Evolutionary conservation across 495 filamentous ascomycete species (phyloP).

Genomic region (Talaromyces trachyspermus): DNA sequence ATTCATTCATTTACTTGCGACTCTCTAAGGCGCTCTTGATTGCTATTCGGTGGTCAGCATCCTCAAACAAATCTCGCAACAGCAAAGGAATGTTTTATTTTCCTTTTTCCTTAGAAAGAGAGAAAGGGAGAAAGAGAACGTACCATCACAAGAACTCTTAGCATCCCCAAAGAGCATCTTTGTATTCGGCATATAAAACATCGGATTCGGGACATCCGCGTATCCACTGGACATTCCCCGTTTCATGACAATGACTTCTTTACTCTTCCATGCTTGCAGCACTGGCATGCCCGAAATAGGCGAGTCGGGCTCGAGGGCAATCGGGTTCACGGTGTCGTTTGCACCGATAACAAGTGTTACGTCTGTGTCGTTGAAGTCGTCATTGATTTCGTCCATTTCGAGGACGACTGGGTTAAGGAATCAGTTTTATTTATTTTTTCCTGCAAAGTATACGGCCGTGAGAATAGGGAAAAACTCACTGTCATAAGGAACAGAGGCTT

Average conservation of each 20-base stretch:
- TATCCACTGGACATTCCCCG: slow-evolving; percentile 75
- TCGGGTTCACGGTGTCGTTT: slow-evolving; percentile 82
- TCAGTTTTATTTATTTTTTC: slow-evolving; percentile 13
- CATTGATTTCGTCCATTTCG: slow-evolving; percentile 89
- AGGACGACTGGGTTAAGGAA: slow-evolving; percentile 46
- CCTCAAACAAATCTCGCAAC: too few relatives aligned
- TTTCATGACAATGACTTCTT: slow-evolving; percentile 85
- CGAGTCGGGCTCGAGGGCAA: slow-evolving; percentile 69
- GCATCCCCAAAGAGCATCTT: slow-evolving; percentile 85
- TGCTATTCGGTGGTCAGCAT: neutral
- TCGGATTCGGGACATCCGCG: slow-evolving; percentile 77
- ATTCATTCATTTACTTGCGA: too few relatives aligned
- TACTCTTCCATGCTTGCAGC: slow-evolving; percentile 81
- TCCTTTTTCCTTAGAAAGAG: too few relatives aligned
- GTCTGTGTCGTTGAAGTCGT: slow-evolving; percentile 74
- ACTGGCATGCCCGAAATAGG: slow-evolving; percentile 82
- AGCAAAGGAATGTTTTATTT: too few relatives aligned
- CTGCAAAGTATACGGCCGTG: too few relatives aligned
- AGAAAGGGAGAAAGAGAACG: slow-evolving; percentile 8
- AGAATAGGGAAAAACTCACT: slow-evolving; percentile 30
- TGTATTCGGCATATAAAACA: slow-evolving; percentile 79
- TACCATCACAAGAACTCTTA: slow-evolving; percentile 66
- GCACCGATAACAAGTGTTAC: slow-evolving; percentile 81
- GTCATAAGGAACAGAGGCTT: slow-evolving; percentile 76
- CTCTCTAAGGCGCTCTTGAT: slow-evolving; percentile 1